phyloP scores from a whole-genome alignment of 1,284 basidiomycete genomes.

The Boletus sp. region DNA sequence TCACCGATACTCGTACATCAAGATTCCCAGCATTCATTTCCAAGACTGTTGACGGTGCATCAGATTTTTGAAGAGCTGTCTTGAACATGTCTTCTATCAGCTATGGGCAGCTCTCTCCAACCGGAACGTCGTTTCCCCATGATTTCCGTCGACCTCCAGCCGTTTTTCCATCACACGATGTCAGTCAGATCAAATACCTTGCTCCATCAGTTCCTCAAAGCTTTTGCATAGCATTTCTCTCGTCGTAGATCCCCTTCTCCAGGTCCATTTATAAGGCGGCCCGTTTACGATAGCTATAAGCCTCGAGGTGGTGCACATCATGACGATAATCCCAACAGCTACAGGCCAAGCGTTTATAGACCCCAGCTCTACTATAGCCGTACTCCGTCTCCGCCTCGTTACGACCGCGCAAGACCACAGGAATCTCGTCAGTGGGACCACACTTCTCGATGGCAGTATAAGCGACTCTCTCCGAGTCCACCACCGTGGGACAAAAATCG shows the following conservation, averaged over 20 bases:
- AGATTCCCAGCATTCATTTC: conserved; percentile 7
- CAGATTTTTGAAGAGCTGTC: conserved; percentile 4
- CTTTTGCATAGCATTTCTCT: conserved; percentile 39
- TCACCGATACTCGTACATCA: conserved; percentile 3
- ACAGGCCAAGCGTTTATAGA: conserved; percentile 39
- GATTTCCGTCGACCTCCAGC: conserved; percentile 32
- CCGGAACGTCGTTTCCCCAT: conserved; percentile 23
- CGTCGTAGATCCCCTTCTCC: conserved; percentile 50
- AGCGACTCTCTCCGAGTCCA: conserved; percentile 35
- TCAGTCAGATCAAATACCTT: conserved; percentile 30
- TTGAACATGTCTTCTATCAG: conserved; percentile 28
- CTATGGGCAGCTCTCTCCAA: conserved; percentile 28
- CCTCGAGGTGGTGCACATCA: conserved; percentile 43
- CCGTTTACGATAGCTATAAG: conserved; percentile 52
- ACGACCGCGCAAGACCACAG: conserved; percentile 37
- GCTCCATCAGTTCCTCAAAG: conserved; percentile 23
- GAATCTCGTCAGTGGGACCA: conserved; percentile 36
- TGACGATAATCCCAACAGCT: conserved; percentile 42
- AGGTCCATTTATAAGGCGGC: conserved; percentile 39
- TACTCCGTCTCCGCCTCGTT: conserved; percentile 53
- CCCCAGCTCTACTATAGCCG: conserved; percentile 43
- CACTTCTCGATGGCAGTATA: conserved; percentile 30
- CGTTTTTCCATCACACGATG: conserved; percentile 31
- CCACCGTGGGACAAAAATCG: conserved; percentile 34
- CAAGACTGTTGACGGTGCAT: conserved; percentile 9